Evolutionary conservation across 768 basidiomycete species (phyloP).

Genomic region (Lepiota brunneoincarnata): DNA sequence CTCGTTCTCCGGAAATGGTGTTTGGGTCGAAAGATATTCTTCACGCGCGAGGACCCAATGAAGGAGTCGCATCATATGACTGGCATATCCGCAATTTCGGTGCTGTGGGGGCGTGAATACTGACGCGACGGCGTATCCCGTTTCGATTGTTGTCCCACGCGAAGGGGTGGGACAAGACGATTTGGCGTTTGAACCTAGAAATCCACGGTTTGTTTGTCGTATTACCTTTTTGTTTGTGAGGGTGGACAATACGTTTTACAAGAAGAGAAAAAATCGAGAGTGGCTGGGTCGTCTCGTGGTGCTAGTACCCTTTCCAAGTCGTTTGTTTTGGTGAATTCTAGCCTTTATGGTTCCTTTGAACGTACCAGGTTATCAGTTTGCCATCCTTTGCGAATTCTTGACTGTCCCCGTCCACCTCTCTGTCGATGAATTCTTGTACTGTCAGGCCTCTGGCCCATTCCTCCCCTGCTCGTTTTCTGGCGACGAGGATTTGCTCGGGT

Average conservation of each 20-base stretch:
- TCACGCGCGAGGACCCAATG: slow-evolving; percentile 35
- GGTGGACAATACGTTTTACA: slow-evolving; percentile 49
- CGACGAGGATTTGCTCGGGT: no score
- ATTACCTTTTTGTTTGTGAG: no score
- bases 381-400: slow-evolving; percentile 43
- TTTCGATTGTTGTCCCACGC: slow-evolving; percentile 24
- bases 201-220: background rate
- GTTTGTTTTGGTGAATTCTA: no score
- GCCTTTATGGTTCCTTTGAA: background rate
- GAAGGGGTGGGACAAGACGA: slow-evolving; percentile 5
- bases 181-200: slow-evolving; percentile 7
- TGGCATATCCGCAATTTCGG: slow-evolving; percentile 55
- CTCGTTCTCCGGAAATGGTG: slow-evolving; percentile 17
- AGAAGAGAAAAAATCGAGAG: slow-evolving; percentile 53
- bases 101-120: slow-evolving; percentile 53
- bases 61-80: slow-evolving; percentile 61
- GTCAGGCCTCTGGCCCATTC: slow-evolving; percentile 43
- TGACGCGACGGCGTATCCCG: slow-evolving; percentile 50
- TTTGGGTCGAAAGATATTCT: slow-evolving; percentile 7
- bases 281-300: slow-evolving; percentile 43
- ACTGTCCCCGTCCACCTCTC: slow-evolving; percentile 34
- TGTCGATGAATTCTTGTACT: slow-evolving; percentile 41
- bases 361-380: slow-evolving; percentile 48
- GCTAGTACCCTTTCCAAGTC: slow-evolving; percentile 50
- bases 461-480: no score